A percentile compares a stretch with the other conserved stretches of the same genome.
Conservation (phyloP, 2,329 filamentous ascomycete genomes). For the Coleophoma crateriformis region DNA sequence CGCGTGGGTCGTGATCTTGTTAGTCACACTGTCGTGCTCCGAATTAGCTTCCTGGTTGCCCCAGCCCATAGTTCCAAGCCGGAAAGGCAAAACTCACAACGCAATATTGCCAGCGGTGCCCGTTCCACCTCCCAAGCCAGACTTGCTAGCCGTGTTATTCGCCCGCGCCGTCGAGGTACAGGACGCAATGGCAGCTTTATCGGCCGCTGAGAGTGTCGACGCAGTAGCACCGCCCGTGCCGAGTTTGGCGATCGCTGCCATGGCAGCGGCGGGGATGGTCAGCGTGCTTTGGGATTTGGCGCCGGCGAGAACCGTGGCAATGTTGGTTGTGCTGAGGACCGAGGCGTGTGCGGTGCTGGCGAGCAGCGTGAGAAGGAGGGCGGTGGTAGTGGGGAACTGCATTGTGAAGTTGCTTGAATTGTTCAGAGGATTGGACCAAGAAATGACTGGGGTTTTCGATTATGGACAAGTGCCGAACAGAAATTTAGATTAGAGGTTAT, state of each 20-base stretch:
- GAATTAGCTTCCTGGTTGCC: too few species aligned
- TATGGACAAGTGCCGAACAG: not conserved
- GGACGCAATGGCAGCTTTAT: slow-evolving; percentile 10
- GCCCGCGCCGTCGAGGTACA: slow-evolving; percentile 10
- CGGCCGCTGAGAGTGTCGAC: slow-evolving; percentile 7
- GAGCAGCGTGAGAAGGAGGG: slow-evolving; percentile 5
- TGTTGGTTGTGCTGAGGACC: slow-evolving; percentile 13
- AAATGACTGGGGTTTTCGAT: slow-evolving; percentile 3
- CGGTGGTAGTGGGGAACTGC: slow-evolving; percentile 6
- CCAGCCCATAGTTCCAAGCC: not conserved
- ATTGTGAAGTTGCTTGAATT: slow-evolving; percentile 2
- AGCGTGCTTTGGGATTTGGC: slow-evolving; percentile 9
- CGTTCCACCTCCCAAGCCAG: slow-evolving; percentile 8
- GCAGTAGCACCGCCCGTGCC: slow-evolving; percentile 14
- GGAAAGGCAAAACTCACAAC: slow-evolving; percentile 7
- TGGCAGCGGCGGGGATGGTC: slow-evolving; percentile 13
- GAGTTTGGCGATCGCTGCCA: slow-evolving; percentile 17
- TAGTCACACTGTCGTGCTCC: slow-evolving; percentile 9
- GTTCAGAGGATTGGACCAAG: slow-evolving; percentile 1
- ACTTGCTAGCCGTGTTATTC: slow-evolving; percentile 16
- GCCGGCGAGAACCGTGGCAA: slow-evolving; percentile 14
- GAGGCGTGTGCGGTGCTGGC: slow-evolving; percentile 10
- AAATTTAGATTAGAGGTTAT: not conserved
- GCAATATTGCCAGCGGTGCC: slow-evolving; percentile 14
- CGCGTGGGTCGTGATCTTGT: slow-evolving; percentile 15